phyloP scores from a whole-genome alignment of 1,139 yeast species.

The Sugiyamaella novakii region DNA sequence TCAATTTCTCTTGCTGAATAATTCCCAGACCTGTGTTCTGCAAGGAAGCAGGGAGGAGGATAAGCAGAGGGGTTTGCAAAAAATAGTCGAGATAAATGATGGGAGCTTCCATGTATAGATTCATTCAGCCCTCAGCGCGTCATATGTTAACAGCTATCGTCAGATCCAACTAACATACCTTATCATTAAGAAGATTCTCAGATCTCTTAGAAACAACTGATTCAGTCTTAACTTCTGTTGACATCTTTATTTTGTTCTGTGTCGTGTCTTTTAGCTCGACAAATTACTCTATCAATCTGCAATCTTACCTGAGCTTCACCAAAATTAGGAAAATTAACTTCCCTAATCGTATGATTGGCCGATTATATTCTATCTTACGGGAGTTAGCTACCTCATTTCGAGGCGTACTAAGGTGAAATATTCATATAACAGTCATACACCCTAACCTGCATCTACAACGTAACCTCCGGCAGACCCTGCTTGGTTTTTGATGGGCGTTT shows the following conservation, averaged over 20 bases:
- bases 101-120: too few species aligned
- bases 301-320: slow-evolving; percentile 4
- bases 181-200: slow-evolving; percentile 74
- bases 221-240: slow-evolving; percentile 13
- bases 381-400: background rate
- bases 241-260: slow-evolving; percentile 6
- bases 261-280: background rate
- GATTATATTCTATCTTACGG: background rate
- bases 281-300: background rate
- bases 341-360: slow-evolving; percentile 14
- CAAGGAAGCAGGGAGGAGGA: background rate
- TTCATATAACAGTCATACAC: background rate
- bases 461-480: too few species aligned
- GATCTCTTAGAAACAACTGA: slow-evolving; percentile 48
- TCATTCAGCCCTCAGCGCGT: too few species aligned
- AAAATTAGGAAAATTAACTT: slow-evolving; percentile 1
- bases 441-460: too few species aligned
- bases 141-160: too few species aligned
- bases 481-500: too few species aligned
- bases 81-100: too few species aligned
- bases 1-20: too few species aligned
- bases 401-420: slow-evolving; percentile 1
- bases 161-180: slow-evolving; percentile 51
- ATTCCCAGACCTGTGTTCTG: too few species aligned
- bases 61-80: background rate